Percentiles rank a stretch among this genome's conserved stretches.
Conservation (phyloP, 2,329 filamentous ascomycete genomes). For the Colletotrichum tropicale region DNA sequence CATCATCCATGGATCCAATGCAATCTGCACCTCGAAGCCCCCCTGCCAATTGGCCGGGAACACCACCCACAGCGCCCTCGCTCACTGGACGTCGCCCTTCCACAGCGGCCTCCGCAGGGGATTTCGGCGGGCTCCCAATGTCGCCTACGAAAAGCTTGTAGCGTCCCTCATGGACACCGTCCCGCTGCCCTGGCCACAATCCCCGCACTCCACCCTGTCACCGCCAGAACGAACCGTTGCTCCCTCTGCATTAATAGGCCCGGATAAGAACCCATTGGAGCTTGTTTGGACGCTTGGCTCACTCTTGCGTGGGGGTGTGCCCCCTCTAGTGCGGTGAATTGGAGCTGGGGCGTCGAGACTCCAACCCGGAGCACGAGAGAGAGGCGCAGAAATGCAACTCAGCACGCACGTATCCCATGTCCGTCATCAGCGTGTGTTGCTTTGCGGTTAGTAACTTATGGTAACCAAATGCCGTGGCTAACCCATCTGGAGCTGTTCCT, state of each 20-base stretch:
- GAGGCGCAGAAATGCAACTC: neutral
- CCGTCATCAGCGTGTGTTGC: neutral
- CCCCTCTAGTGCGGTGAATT: neutral
- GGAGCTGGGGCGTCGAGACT: neutral
- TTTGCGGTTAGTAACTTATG: neutral
- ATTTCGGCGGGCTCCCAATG: constrained; percentile 1
- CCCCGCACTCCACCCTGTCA: constrained; percentile 18
- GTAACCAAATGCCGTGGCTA: neutral
- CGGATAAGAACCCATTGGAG: constrained; percentile 9
- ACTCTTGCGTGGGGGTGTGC: neutral
- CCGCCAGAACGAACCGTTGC: constrained; percentile 19
- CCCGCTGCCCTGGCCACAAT: neutral
- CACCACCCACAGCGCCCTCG: neutral
- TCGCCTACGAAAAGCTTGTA: constrained; percentile 14
- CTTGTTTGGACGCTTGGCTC: constrained; percentile 9
- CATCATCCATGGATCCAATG: neutral
- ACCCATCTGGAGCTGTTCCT: neutral
- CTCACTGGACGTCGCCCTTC: constrained; percentile 1
- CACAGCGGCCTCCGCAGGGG: neutral
- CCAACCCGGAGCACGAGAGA: neutral
- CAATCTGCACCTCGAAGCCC: neutral
- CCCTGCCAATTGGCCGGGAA: neutral
- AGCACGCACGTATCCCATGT: neutral
- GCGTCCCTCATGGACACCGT: neutral
- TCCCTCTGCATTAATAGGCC: constrained; percentile 14